Conservation (phyloP, 1,284 basidiomycete species). For the Cryptococcus hybrid region DNA sequence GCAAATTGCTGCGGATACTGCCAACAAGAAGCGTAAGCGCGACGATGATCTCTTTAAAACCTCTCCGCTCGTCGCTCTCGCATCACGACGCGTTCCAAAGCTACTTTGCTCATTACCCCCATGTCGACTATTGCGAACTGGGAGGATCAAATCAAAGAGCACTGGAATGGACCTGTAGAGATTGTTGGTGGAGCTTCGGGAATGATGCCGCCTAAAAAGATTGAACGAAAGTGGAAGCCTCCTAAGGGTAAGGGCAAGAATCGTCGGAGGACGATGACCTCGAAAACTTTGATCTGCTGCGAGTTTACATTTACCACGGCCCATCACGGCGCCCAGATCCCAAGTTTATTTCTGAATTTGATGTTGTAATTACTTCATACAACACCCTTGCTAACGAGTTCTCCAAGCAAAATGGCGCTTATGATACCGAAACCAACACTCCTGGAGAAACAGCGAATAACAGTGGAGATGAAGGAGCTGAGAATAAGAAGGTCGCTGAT, state of each 20-base stretch:
- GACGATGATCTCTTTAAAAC: slow-evolving; percentile 22
- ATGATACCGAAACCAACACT: slow-evolving; percentile 40
- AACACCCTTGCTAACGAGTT: slow-evolving; percentile 93
- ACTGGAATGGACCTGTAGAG: slow-evolving; percentile 81
- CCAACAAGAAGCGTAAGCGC: slow-evolving; percentile 40
- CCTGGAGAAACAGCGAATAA: slow-evolving; percentile 39
- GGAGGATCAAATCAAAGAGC: slow-evolving; percentile 97
- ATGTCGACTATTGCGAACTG: slow-evolving; percentile 96
- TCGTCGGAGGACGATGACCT: slow-evolving; percentile 21
- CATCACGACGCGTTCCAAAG: slow-evolving; percentile 76
- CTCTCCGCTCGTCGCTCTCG: slow-evolving; percentile 61
- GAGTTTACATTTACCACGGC: slow-evolving; percentile 95
- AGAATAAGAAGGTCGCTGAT: slow-evolving; percentile 58
- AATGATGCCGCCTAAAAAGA: slow-evolving; percentile 23
- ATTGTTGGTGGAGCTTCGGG: slow-evolving; percentile 69
- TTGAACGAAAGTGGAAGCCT: slow-evolving; percentile 28
- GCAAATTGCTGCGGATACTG: slow-evolving; percentile 7
- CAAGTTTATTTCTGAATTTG: slow-evolving; percentile 82
- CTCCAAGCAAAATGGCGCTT: slow-evolving; percentile 76
- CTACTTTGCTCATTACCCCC: slow-evolving; percentile 94
- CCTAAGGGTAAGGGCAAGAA: slow-evolving; percentile 20
- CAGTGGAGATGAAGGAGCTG: slow-evolving; percentile 36
- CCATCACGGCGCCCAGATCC: slow-evolving; percentile 83
- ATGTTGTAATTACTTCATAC: slow-evolving; percentile 97
- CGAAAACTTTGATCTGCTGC: slow-evolving; percentile 52